Conservation (phyloP, 169 alveolate species). For the Neospora caninum region DNA sequence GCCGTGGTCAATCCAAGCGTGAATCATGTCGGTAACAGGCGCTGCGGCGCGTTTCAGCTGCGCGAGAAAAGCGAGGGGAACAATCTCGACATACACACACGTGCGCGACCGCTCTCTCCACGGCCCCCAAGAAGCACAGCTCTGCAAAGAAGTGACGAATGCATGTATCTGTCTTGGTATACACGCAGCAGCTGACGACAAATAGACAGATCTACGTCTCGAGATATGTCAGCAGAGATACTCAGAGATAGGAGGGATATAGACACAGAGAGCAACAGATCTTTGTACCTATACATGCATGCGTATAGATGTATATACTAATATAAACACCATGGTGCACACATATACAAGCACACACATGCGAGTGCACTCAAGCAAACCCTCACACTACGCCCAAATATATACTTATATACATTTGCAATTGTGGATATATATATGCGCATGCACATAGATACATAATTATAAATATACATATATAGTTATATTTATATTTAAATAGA, state of each 20-base stretch:
- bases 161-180: neutral
- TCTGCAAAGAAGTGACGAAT: neutral
- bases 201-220: too few species aligned
- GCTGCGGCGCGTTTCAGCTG: slow-evolving; percentile 36
- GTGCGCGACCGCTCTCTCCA: too few species aligned
- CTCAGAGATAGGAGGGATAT: neutral
- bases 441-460: neutral
- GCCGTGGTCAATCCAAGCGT: slow-evolving; percentile 31
- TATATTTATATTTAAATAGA: neutral
- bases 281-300: neutral
- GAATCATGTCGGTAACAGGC: slow-evolving; percentile 14
- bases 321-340: neutral
- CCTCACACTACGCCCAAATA: too few species aligned
- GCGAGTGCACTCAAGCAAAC: too few species aligned
- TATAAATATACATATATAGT: neutral
- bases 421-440: neutral
- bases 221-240: too few species aligned
- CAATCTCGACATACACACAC: neutral
- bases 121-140: too few species aligned
- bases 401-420: neutral
- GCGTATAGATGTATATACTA: neutral
- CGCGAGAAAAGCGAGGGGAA: neutral
- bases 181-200: neutral
- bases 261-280: neutral
- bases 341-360: neutral